These are phyloP conservation scores for Paraglomus occultum DNA, from an alignment of 192 early-diverging fungal genomes.

Conservation along the genomic window DNA sequence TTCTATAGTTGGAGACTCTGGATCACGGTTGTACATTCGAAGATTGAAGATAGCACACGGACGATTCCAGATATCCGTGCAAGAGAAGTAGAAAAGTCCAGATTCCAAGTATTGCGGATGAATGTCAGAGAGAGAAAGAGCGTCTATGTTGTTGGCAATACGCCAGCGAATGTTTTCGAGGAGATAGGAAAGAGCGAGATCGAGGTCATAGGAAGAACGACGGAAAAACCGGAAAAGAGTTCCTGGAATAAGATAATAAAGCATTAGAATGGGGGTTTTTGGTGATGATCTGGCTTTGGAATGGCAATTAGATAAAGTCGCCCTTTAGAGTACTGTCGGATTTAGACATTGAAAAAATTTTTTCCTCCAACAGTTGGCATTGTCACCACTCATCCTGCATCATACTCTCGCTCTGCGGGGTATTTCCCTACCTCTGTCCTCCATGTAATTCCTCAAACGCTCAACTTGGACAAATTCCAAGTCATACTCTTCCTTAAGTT, in stretches of 20 bases:
- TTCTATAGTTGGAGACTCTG: conserved; percentile 10
- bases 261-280: too few species aligned
- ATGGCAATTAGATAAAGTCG: too few species aligned
- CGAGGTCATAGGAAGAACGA: conserved; percentile 28
- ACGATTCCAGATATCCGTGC: conserved; percentile 37
- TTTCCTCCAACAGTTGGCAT: too few species aligned
- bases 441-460: conserved; percentile 23
- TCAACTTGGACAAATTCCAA: conserved; percentile 28
- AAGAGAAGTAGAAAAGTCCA: conserved; percentile 43
- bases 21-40: conserved; percentile 26
- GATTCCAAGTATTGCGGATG: conserved; percentile 31
- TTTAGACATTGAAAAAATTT: too few species aligned
- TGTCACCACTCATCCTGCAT: too few species aligned
- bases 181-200: conserved; percentile 22
- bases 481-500: conserved; percentile 7
- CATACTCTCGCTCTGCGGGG: too few species aligned
- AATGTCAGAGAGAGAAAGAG: conserved; percentile 22
- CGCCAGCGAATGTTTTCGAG: conserved; percentile 42
- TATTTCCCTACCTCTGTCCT: conserved; percentile 22
- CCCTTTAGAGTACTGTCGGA: too few species aligned
- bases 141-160: conserved; percentile 30
- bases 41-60: conserved; percentile 40
- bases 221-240: conserved; percentile 48
- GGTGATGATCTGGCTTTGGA: too few species aligned
- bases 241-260: conserved; percentile 25